Base-by-base conservation (phyloP, 2,329 filamentous ascomycete genomes). In the Periconia macrospinosa region DNA sequence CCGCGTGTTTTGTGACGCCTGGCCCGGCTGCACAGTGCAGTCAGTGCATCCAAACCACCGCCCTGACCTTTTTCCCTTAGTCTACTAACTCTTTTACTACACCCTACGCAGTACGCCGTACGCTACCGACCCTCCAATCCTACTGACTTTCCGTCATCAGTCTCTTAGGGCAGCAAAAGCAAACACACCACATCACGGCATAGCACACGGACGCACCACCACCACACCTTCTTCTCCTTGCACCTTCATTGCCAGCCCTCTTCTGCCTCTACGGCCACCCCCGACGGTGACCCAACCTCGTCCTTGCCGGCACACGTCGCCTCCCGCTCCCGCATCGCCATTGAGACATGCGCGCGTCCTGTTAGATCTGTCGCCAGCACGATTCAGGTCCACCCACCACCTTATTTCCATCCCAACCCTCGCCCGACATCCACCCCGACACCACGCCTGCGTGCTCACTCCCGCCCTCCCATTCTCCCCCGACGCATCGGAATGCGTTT, bases 401-500 rank as follows among this genome's bases (percentile, higher is more conserved):
- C 23, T 27, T 27, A 27, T 27, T 8, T 27, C 23, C 5, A 27
- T 27, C n/a, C n/a, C 30, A 8, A 8, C 30, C 8, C 30, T 33
- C 30, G 30, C 30, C 30, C 30, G 7, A 7, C 30, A 7, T 33
- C 30, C 41, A 43, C 18, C n/a, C 14, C 41, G 7, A 33, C 30
- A 18, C 41, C 20, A 27, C 42, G 42, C 20, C 42, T 23, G 23
- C 42, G 43, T 33, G 44, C 44, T 35, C 60, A n/a, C 40, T 44
- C 23, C 41, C 52, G 44, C 47, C 56, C 59, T 41, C 37, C 41
- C 15, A 19, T 41, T 45, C 35, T 50, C 30, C 47, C 49, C 57
- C 59, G 59, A 49, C 14, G 10, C 20, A 14, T 30, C 43, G 43
- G 71, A 62, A 74, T 73, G 70, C 63, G 59, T 65, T 51, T 61